Evolutionary conservation across 164 flowering plant genomes (phyloP).

Genomic region (Vitis riparia): DNA sequence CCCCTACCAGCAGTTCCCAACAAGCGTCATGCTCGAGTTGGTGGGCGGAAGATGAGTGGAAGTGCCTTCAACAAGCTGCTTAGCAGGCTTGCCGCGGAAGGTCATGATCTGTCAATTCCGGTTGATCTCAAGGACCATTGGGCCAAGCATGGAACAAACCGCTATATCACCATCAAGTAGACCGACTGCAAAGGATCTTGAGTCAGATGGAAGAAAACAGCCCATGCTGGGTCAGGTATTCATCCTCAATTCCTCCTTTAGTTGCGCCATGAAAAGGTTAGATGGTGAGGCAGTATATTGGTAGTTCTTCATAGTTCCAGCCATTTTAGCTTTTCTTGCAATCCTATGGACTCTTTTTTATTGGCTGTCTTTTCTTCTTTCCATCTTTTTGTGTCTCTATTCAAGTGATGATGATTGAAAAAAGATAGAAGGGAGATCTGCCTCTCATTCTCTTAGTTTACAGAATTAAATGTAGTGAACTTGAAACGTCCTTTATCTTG

Average conservation of each 20-base stretch:
- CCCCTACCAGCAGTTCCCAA: slow-evolving; percentile 71
- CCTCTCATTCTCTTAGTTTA: not conserved
- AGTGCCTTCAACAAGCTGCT: slow-evolving; percentile 66
- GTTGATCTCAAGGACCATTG: slow-evolving; percentile 75
- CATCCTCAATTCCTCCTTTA: not conserved
- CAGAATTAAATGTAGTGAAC: not conserved
- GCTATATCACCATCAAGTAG: slow-evolving; percentile 75
- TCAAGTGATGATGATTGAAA: not conserved
- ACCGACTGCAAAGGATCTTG: not conserved
- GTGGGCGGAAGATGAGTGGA: slow-evolving; percentile 84
- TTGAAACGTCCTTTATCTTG: not conserved
- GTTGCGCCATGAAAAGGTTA: not conserved
- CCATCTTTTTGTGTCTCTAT: not conserved
- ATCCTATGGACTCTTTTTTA: not conserved
- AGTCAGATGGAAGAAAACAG: no score
- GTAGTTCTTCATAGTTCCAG: no score
- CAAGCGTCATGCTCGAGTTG: slow-evolving; percentile 72
- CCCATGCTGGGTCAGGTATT: slow-evolving; percentile 1
- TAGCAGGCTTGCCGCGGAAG: slow-evolving; percentile 64
- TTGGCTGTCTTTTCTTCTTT: not conserved
- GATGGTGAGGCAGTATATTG: no score
- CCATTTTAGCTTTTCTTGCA: no score
- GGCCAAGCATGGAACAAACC: slow-evolving; percentile 83
- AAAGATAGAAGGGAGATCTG: not conserved
- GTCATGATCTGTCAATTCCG: slow-evolving; percentile 58